Conservation (phyloP, 345 rosid genomes). For the Erysimum cheiranthoides region DNA sequence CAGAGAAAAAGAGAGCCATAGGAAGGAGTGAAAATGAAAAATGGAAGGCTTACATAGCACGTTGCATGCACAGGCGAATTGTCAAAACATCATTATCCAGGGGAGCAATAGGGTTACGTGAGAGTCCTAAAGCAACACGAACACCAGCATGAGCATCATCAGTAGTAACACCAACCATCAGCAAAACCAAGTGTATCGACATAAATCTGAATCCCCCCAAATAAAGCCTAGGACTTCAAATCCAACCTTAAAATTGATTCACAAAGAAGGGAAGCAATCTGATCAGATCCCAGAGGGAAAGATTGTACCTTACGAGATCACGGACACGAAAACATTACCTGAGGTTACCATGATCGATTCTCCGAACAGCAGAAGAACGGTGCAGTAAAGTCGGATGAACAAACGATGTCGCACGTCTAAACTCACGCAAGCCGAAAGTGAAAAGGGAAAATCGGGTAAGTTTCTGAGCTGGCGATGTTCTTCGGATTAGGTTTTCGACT, state of each 20-base stretch:
- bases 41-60: neutral
- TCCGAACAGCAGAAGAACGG: neutral
- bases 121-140: slow-evolving; percentile 6
- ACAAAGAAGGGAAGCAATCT: neutral
- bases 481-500: neutral
- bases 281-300: neutral
- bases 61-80: neutral
- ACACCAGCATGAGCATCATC: neutral
- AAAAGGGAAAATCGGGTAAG: neutral
- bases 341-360: neutral
- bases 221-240: neutral
- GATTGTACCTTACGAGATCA: neutral
- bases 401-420: neutral
- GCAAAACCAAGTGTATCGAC: neutral
- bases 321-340: neutral
- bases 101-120: neutral
- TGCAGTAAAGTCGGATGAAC: neutral
- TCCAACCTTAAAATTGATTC: neutral
- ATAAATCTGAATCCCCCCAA: neutral
- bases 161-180: neutral
- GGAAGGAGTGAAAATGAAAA: neutral
- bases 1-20: neutral
- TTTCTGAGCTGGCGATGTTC: neutral
- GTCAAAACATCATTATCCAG: neutral
- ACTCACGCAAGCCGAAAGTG: neutral